Evolutionary conservation across 176 grass and related monocot species (phyloP).

Genomic region (Triticum urartu): DNA sequence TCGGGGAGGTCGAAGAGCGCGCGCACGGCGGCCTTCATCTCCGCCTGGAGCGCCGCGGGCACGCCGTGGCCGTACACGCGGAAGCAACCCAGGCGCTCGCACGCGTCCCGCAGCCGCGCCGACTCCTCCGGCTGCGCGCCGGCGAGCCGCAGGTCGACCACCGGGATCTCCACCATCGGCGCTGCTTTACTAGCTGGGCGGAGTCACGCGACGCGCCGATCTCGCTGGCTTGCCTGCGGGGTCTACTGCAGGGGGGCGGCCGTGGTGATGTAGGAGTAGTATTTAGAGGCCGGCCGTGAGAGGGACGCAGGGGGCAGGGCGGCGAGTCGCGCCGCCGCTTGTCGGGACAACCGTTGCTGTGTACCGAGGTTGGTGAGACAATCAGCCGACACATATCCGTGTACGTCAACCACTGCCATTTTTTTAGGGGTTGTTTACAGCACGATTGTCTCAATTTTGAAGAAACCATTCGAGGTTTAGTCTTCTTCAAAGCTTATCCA

Average conservation of each 20-base stretch:
- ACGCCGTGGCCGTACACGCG: constrained; percentile 61
- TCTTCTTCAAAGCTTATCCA: no score
- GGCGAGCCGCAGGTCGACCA: constrained; percentile 43
- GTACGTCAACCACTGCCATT: neutral
- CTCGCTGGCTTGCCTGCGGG: neutral
- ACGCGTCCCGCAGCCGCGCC: constrained; percentile 35
- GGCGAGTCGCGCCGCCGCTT: constrained; percentile 7
- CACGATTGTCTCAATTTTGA: neutral
- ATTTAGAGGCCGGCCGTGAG: neutral
- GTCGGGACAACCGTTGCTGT: constrained; percentile 3
- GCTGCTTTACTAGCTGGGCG: neutral
- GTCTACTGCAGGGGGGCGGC: neutral
- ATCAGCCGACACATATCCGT: neutral
- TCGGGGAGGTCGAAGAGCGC: constrained; percentile 76
- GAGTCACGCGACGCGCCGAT: neutral
- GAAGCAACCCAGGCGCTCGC: constrained; percentile 54
- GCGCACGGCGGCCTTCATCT: constrained; percentile 72
- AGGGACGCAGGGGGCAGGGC: neutral
- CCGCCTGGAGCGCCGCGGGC: constrained; percentile 46
- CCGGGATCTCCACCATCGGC: constrained; percentile 36
- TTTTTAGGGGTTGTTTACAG: neutral
- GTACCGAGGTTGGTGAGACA: neutral
- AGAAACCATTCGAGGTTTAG: no score
- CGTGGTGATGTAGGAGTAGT: neutral
- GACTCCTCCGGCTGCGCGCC: constrained; percentile 27